Conservation (phyloP, 306 rosid species). For the Quercus glauca region DNA sequence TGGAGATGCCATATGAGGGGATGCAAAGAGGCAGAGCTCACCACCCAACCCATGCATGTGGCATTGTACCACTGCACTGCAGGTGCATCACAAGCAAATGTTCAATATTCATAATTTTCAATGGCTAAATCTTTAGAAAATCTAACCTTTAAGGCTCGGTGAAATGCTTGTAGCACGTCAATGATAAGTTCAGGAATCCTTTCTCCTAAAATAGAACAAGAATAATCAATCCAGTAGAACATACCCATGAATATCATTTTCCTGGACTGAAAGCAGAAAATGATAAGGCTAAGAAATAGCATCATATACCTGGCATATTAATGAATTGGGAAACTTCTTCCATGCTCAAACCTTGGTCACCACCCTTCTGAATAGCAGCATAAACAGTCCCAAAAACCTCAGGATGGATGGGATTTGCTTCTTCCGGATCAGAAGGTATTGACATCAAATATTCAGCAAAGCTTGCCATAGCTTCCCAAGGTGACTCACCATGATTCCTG, state of each 20-base stretch:
- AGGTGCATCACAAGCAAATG: conserved; percentile 4
- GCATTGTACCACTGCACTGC: background rate
- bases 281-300: conserved; percentile 1
- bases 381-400: conserved; percentile 61
- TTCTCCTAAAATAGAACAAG: conserved; percentile 48
- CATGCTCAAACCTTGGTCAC: conserved; percentile 91
- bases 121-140: conserved; percentile 7
- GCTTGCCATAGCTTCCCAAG: conserved; percentile 78
- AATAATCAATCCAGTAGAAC: conserved; percentile 5
- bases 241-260: conserved; percentile 2
- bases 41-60: background rate
- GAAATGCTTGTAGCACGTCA: conserved; percentile 77
- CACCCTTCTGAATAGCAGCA: conserved; percentile 75
- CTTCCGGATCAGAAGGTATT: conserved; percentile 38
- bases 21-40: background rate
- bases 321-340: conserved; percentile 60
- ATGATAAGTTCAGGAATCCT: conserved; percentile 53
- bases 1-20: background rate
- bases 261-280: conserved; percentile 15
- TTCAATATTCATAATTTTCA: conserved; percentile 12
- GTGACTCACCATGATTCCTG: conserved; percentile 41
- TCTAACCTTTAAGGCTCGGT: conserved; percentile 66
- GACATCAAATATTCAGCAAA: conserved; percentile 54
- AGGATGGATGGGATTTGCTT: conserved; percentile 38
- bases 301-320: conserved; percentile 61